Percentiles rank a stretch among this genome's conserved stretches.
phyloP scores from a whole-genome alignment of 495 filamentous ascomycete genomes.

The Daldinia vernicosa region DNA sequence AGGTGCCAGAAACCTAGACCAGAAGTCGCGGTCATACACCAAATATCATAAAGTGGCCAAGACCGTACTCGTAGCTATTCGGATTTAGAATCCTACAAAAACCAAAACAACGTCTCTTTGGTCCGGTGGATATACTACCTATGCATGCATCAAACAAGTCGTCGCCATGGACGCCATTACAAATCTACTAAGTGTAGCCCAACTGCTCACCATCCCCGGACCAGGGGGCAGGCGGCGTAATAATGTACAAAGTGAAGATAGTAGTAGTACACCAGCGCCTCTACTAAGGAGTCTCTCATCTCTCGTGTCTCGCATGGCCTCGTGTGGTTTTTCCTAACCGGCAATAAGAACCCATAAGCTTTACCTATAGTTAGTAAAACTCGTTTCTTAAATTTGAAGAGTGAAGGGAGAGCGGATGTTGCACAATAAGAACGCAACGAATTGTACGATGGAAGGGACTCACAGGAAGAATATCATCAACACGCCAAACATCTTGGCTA shows the following conservation, averaged over 20 bases:
- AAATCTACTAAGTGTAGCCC: slow-evolving; percentile 34
- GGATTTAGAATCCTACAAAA: slow-evolving; percentile 9
- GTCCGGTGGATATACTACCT: slow-evolving; percentile 4
- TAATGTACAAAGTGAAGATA: slow-evolving; percentile 37
- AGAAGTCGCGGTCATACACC: not conserved
- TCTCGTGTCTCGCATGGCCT: slow-evolving; percentile 16
- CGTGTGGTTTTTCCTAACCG: slow-evolving; percentile 37
- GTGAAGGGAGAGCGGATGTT: not conserved
- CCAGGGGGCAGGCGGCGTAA: slow-evolving; percentile 17
- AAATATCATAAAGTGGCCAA: not conserved
- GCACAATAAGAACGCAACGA: slow-evolving; percentile 1
- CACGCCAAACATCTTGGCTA: slow-evolving; percentile 99
- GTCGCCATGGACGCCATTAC: slow-evolving; percentile 36
- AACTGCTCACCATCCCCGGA: slow-evolving; percentile 12
- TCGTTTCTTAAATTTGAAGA: not conserved
- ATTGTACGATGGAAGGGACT: slow-evolving; percentile 22
- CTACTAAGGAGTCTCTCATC: slow-evolving; percentile 16
- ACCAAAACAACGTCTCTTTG: slow-evolving; percentile 7
- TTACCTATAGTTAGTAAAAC: not conserved
- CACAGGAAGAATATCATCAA: slow-evolving; percentile 67
- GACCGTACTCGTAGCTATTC: slow-evolving; percentile 4
- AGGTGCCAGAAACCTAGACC: not conserved
- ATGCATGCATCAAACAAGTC: slow-evolving; percentile 13
- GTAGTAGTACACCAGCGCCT: slow-evolving; percentile 35
- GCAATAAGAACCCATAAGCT: slow-evolving; percentile 54